Evolutionary conservation across 1,139 yeast genomes (phyloP), one percentile per base, ranked within the genome.

Genomic region (Suhomyces kunorum): DNA sequence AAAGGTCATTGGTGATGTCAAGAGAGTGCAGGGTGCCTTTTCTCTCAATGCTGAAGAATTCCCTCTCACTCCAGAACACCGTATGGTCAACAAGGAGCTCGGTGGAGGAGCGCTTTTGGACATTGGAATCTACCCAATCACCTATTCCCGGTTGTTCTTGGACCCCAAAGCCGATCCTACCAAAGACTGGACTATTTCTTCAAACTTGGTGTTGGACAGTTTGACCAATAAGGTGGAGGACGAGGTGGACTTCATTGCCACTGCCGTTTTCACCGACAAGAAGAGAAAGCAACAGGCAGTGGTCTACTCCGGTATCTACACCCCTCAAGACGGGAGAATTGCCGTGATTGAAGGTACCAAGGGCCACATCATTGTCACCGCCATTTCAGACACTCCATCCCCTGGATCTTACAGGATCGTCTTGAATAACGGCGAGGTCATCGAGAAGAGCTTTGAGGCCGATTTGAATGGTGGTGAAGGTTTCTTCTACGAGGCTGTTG

Each of bases 101-200:
- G 86, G 81, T 8, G 87, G 82, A 9, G 85, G 87, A 25, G 79
- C 82, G 0, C 55, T 79, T 34, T 67, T 80, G 47, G 87, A 80
- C 51, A 63, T 80, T 42, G 86, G 87, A 1, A 70, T 80, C 33
- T 81, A 81, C 50, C 64, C 81, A 5, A 52, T 79, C 39, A 79
- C 82, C 48, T 80, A 71, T 45, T 59, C 65, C 15, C 58, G 78
- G 42, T 51, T 71, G 12, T 59, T 71, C 29, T 56, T 72, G 42
- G 73, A 71, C 49, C 61, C 64, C 17, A 51, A 58, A 1, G 49
- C 49, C 8, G 39, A 43, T 5, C 53, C 51, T 1, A 19, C 27
- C 15, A 30, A 41, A 32, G 45, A 48, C 16, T 57, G 55, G 47
- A 41, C 43, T 14, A 45, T 53, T 20, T 46, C 48, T 36, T 54